phyloP scores from a whole-genome alignment of 768 basidiomycete genomes.

The Galerina sulciceps region DNA sequence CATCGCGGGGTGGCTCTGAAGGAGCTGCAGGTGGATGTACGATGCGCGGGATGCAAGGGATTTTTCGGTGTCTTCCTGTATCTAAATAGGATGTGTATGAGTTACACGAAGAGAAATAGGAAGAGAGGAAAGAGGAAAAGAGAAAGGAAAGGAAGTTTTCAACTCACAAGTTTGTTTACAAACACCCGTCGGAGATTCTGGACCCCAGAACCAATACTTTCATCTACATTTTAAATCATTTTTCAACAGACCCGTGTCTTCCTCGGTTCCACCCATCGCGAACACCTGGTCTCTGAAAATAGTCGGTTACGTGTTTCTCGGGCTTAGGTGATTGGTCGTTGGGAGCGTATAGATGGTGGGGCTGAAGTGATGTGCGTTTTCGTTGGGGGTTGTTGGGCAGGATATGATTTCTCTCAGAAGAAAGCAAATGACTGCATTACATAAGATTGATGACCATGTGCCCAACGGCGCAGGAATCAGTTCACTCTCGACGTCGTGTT shows the following conservation, averaged over 20 bases:
- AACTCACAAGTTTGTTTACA: constrained; percentile 89
- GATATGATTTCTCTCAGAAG: too few relatives aligned
- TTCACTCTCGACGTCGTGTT: too few relatives aligned
- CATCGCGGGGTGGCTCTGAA: constrained; percentile 20
- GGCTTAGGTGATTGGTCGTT: too few relatives aligned
- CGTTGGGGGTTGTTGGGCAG: too few relatives aligned
- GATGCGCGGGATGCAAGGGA: constrained; percentile 89
- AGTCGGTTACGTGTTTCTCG: constrained; percentile 4
- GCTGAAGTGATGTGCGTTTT: too few relatives aligned
- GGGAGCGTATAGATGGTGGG: too few relatives aligned
- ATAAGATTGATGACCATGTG: too few relatives aligned
- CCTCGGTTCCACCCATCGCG: too few relatives aligned
- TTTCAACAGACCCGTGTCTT: constrained; percentile 50
- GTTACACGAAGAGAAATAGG: not conserved
- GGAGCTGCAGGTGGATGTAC: constrained; percentile 78
- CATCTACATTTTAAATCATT: constrained; percentile 39
- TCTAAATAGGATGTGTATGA: not conserved
- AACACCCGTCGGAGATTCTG: constrained; percentile 92
- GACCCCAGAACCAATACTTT: constrained; percentile 29
- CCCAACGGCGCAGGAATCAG: too few relatives aligned
- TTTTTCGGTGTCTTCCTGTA: constrained; percentile 87
- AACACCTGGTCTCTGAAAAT: constrained; percentile 32
- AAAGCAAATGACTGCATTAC: too few relatives aligned
- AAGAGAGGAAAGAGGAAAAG: too few relatives aligned
- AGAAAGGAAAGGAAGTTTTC: not conserved